Percentiles rank a stretch among this genome's conserved stretches.
These are phyloP conservation scores for Medicago truncatula DNA, from an alignment of 306 rosid species.

Conservation along the genomic window DNA sequence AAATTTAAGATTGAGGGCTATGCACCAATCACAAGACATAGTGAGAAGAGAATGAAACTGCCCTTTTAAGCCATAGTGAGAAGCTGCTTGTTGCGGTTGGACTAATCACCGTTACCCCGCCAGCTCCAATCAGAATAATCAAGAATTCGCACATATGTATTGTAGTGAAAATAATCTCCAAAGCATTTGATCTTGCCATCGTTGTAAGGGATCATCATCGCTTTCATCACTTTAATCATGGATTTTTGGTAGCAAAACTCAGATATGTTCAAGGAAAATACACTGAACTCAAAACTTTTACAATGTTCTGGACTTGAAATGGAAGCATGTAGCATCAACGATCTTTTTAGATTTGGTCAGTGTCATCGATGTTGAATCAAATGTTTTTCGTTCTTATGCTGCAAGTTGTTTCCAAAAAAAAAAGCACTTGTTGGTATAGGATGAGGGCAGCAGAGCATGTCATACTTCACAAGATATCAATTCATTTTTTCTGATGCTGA, in stretches of 20 bases:
- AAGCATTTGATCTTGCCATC: slow-evolving; percentile 65
- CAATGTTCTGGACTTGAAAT: slow-evolving; percentile 64
- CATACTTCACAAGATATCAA: slow-evolving; percentile 52
- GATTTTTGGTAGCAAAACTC: slow-evolving; percentile 64
- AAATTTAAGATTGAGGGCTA: no score
- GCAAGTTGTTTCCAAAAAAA: slow-evolving; percentile 78
- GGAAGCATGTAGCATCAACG: slow-evolving; percentile 56
- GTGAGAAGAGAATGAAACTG: no score
- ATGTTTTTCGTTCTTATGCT: slow-evolving; percentile 76
- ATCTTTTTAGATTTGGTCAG: slow-evolving; percentile 65
- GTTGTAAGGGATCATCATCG: slow-evolving; percentile 80
- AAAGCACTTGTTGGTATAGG: slow-evolving; percentile 46
- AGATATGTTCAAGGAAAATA: slow-evolving; percentile 54
- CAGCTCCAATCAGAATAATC: slow-evolving; percentile 66
- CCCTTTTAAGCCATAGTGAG: no score
- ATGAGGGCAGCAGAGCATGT: slow-evolving; percentile 14
- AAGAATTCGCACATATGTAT: slow-evolving; percentile 81
- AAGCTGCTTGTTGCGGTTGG: no score
- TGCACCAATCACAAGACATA: no score
- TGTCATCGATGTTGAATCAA: slow-evolving; percentile 69
- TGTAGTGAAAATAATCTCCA: slow-evolving; percentile 68
- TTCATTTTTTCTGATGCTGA: slow-evolving; percentile 55
- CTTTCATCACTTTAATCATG: slow-evolving; percentile 76
- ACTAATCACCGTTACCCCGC: slow-evolving; percentile 56
- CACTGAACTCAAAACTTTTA: slow-evolving; percentile 54